These are phyloP conservation scores for Myochromella boudieri DNA, from an alignment of 768 basidiomycete genomes.

Conservation along the genomic window DNA sequence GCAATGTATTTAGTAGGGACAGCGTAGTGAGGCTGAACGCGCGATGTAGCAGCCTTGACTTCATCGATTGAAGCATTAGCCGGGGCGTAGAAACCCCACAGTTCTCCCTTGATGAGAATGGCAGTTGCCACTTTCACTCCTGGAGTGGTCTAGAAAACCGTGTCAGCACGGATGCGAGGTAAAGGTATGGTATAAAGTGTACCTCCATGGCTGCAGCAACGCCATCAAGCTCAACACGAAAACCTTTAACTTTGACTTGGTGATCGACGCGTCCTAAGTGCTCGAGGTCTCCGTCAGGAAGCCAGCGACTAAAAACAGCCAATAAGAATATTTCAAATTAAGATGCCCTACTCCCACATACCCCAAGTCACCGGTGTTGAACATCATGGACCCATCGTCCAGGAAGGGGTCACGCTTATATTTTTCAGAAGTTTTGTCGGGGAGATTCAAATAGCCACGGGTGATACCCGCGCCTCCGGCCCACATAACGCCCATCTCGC, in stretches of 20 bases:
- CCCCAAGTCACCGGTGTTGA: conserved; percentile 64
- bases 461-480: conserved; percentile 56
- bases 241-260: conserved; percentile 66
- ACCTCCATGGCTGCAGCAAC: conserved; percentile 62
- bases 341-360: conserved; percentile 13
- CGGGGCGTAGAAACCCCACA: conserved; percentile 14
- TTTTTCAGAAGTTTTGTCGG: conserved; percentile 50
- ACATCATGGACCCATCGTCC: conserved; percentile 55
- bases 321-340: background rate
- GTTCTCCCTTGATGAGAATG: conserved; percentile 13
- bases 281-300: conserved; percentile 49
- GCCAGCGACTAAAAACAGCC: conserved; percentile 39
- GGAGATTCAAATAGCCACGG: conserved; percentile 53
- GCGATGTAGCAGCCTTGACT: conserved; percentile 10
- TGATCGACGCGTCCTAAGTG: conserved; percentile 60
- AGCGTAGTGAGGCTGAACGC: conserved; percentile 13
- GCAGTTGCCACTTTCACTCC: conserved; percentile 14
- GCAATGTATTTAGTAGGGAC: conserved; percentile 8
- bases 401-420: conserved; percentile 51
- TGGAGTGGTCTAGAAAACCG: background rate
- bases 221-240: conserved; percentile 65
- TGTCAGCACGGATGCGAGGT: background rate
- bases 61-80: conserved; percentile 7
- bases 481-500: conserved; percentile 49
- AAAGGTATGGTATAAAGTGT: background rate